A percentile compares a stretch with the other conserved stretches of the same genome.
These are phyloP conservation scores for Gossypium trilobum DNA, from an alignment of 441 rosid genomes.

Conservation along the genomic window DNA sequence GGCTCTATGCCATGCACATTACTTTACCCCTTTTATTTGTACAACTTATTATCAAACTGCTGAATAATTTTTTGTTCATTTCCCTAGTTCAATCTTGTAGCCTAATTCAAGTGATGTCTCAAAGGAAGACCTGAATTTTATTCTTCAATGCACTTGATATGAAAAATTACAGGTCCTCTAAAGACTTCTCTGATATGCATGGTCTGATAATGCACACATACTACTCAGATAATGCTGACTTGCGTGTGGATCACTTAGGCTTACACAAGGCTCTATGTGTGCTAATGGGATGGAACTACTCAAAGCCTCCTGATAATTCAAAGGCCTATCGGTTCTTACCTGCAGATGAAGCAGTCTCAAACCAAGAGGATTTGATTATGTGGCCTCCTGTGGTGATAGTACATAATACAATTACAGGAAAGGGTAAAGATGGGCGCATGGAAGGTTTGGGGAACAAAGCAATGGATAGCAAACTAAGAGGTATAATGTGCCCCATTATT, in stretches of 20 bases:
- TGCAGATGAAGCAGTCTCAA: slow-evolving; percentile 67
- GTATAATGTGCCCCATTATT: slow-evolving; percentile 43
- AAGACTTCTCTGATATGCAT: slow-evolving; percentile 86
- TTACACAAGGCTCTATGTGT: slow-evolving; percentile 92
- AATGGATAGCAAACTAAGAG: slow-evolving; percentile 88
- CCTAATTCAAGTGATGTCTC: slow-evolving; percentile 20
- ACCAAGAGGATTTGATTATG: slow-evolving; percentile 79
- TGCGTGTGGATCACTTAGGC: slow-evolving; percentile 88
- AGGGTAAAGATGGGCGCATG: slow-evolving; percentile 86
- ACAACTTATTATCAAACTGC: slow-evolving; percentile 8
- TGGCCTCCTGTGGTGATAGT: slow-evolving; percentile 94
- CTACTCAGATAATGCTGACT: slow-evolving; percentile 68
- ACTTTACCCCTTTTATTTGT: neutral
- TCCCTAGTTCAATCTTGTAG: slow-evolving; percentile 27
- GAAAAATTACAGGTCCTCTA: slow-evolving; percentile 78
- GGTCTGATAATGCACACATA: slow-evolving; percentile 84
- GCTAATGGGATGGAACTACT: slow-evolving; percentile 91
- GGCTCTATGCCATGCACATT: slow-evolving; percentile 1
- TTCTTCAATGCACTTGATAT: slow-evolving; percentile 56
- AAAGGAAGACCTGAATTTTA: slow-evolving; percentile 40
- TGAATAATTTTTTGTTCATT: slow-evolving; percentile 14
- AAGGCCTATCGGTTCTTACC: slow-evolving; percentile 74
- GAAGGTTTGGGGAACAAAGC: slow-evolving; percentile 97
- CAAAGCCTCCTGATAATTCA: slow-evolving; percentile 78
- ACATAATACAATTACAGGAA: slow-evolving; percentile 89